Evolutionary conservation across 805 yeast genomes (phyloP).

Genomic region (Tetrapisispora pingtungensis): DNA sequence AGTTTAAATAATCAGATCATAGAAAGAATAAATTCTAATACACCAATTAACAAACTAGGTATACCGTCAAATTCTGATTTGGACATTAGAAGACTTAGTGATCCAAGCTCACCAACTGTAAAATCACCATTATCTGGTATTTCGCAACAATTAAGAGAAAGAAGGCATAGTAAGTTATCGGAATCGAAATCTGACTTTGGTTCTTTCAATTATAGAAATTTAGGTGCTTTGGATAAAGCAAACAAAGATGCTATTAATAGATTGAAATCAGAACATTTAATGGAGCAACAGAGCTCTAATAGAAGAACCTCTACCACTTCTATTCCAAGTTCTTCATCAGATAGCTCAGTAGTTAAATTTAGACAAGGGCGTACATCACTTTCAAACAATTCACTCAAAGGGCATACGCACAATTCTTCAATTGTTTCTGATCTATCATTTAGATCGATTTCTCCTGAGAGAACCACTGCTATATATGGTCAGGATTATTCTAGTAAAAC

Average conservation of each 20-base stretch:
- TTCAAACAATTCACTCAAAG: slow-evolving; percentile 15
- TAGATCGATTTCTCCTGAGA: slow-evolving; percentile 23
- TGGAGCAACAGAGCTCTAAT: slow-evolving; percentile 23
- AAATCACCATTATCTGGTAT: slow-evolving; percentile 38
- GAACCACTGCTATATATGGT: slow-evolving; percentile 15
- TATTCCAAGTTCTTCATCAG: slow-evolving; percentile 31
- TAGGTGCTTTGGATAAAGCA: slow-evolving; percentile 85
- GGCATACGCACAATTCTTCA: slow-evolving; percentile 8
- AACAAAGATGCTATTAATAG: slow-evolving; percentile 87
- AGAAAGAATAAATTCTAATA: not conserved
- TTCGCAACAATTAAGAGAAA: slow-evolving; percentile 52
- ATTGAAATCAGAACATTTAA: slow-evolving; percentile 69
- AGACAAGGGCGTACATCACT: slow-evolving; percentile 11
- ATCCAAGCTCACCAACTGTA: slow-evolving; percentile 28
- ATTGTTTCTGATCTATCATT: slow-evolving; percentile 18
- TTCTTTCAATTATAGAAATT: slow-evolving; percentile 78
- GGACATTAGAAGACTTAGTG: slow-evolving; percentile 23
- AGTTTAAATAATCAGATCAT: not conserved
- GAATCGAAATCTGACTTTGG: slow-evolving; percentile 78
- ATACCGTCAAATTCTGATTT: slow-evolving; percentile 23
- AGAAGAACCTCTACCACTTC: slow-evolving; percentile 29
- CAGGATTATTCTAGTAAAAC: slow-evolving; percentile 14
- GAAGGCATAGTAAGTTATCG: slow-evolving; percentile 62
- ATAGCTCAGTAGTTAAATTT: slow-evolving; percentile 12
- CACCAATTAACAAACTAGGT: slow-evolving; percentile 14